Evolutionary conservation across 2,329 filamentous ascomycete species (phyloP).

Genomic region (Botrytis fragariae): DNA sequence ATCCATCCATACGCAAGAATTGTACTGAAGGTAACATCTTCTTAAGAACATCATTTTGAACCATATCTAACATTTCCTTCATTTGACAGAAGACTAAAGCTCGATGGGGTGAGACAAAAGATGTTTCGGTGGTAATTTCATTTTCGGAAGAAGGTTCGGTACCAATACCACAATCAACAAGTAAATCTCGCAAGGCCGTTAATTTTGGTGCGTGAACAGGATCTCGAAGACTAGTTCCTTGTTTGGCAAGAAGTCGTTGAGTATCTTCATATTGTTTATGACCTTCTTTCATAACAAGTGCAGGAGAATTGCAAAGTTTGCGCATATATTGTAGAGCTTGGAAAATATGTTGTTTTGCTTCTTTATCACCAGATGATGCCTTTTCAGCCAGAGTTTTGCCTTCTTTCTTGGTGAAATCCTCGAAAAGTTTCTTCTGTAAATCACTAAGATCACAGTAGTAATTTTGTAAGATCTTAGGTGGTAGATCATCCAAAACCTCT

Average conservation of each 20-base stretch:
- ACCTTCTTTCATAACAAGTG: constrained; percentile 90
- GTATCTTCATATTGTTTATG: constrained; percentile 89
- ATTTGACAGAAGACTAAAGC: constrained; percentile 98
- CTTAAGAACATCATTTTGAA: constrained; percentile 88
- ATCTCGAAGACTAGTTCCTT: constrained; percentile 81
- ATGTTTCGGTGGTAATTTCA: constrained; percentile 56
- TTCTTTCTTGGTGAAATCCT: constrained; percentile 93
- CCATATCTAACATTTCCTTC: constrained; percentile 99
- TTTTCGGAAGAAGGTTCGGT: constrained; percentile 54
- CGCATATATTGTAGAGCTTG: constrained; percentile 99
- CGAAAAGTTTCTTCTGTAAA: constrained; percentile 89
- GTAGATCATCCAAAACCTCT: constrained; percentile 92
- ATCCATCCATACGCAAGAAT: constrained; percentile 89
- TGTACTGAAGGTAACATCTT: constrained; percentile 90
- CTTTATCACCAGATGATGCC: constrained; percentile 80
- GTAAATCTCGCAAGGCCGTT: constrained; percentile 79
- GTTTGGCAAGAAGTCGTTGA: constrained; percentile 72
- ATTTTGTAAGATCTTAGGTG: constrained; percentile 97
- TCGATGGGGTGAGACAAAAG: constrained; percentile 92
- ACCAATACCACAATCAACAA: constrained; percentile 99
- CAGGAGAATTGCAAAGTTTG: constrained; percentile 96
- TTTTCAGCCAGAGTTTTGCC: constrained; percentile 83
- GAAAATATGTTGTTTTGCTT: constrained; percentile 98
- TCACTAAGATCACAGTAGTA: constrained; percentile 99
- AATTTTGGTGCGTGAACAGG: constrained; percentile 89